phyloP scores from a whole-genome alignment of 306 rosid genomes.

The Benincasa hispida region DNA sequence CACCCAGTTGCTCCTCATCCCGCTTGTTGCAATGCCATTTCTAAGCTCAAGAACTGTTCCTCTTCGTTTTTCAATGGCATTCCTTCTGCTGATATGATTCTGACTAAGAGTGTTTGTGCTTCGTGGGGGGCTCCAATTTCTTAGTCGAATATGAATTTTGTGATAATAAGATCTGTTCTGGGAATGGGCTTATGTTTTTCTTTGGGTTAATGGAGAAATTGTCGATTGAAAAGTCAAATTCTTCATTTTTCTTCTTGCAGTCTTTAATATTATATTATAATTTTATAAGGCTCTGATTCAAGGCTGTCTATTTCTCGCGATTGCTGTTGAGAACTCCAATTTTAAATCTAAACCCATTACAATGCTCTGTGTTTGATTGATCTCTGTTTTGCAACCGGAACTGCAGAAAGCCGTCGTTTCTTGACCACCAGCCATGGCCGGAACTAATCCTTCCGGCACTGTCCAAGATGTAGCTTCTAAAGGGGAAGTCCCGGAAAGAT shows the following conservation, averaged over 20 bases:
- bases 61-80: neutral
- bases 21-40: neutral
- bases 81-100: neutral
- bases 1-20: neutral
- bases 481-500: conserved; percentile 22
- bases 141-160: neutral
- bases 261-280: neutral
- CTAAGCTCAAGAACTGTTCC: neutral
- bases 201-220: too few species aligned
- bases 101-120: neutral
- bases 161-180: neutral
- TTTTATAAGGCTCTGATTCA: neutral
- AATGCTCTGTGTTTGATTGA: neutral
- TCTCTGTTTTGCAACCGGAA: neutral
- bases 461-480: neutral
- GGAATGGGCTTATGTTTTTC: too few species aligned
- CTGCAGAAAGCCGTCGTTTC: neutral
- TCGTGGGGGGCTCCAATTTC: neutral
- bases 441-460: neutral
- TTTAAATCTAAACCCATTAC: neutral
- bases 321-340: neutral
- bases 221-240: neutral
- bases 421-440: neutral
- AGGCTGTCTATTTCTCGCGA: neutral
- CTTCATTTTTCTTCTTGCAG: neutral